phyloP scores from a whole-genome alignment of 129 eudicot species.

The Saposhnikovia divaricata region DNA sequence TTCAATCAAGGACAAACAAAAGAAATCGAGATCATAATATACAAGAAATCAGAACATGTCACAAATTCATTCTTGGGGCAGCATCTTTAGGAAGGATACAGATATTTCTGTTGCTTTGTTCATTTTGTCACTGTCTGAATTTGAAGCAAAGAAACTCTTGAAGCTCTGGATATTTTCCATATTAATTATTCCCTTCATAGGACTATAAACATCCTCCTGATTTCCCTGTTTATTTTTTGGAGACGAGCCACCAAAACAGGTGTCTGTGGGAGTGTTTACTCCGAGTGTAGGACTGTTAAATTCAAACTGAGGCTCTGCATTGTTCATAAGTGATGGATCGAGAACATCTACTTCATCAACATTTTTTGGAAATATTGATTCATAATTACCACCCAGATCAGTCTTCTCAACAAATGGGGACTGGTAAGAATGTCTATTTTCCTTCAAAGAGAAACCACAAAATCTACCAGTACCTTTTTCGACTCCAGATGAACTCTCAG shows the following conservation, averaged over 20 bases:
- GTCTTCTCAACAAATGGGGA: slow-evolving; percentile 20
- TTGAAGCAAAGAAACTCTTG: slow-evolving; percentile 27
- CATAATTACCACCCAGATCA: slow-evolving; percentile 24
- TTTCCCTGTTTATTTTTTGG: slow-evolving; percentile 33
- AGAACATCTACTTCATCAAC: slow-evolving; percentile 23
- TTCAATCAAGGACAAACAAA: slow-evolving; percentile 27
- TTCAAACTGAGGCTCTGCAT: slow-evolving; percentile 24
- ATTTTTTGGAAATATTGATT: slow-evolving; percentile 20
- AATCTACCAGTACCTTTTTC: slow-evolving; percentile 14
- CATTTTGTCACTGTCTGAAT: slow-evolving; percentile 21
- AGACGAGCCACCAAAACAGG: slow-evolving; percentile 30
- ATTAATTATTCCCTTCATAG: slow-evolving; percentile 22
- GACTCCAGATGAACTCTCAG: slow-evolving; percentile 21
- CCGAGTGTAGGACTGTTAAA: slow-evolving; percentile 33
- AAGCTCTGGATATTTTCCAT: slow-evolving; percentile 30
- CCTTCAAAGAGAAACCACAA: slow-evolving; percentile 11
- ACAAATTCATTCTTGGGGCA: background rate
- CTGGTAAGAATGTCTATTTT: slow-evolving; percentile 10
- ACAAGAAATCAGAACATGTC: slow-evolving; percentile 6
- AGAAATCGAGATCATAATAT: slow-evolving; percentile 7
- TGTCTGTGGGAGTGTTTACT: slow-evolving; percentile 26
- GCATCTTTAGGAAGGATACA: slow-evolving; percentile 33
- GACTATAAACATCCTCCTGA: slow-evolving; percentile 27
- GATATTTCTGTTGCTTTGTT: slow-evolving; percentile 26
- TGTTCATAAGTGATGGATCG: slow-evolving; percentile 22